Base-by-base conservation (phyloP, 2,329 filamentous ascomycete genomes). In the Fonsecaea monophora region DNA sequence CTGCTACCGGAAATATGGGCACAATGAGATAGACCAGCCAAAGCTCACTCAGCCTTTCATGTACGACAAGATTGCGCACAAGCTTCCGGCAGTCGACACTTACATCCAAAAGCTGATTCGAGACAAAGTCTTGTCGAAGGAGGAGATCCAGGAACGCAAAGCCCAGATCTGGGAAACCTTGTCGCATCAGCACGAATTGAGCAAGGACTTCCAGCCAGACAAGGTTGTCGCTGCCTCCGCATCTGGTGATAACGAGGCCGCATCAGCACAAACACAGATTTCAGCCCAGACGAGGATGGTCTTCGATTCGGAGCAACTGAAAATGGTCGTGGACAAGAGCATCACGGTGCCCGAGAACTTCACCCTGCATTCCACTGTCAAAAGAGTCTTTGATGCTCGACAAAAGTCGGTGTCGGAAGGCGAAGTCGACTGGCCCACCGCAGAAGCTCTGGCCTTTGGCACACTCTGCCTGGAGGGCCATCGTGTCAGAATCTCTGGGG, bases 1-100 rank as follows among this genome's bases (percentile, higher is more conserved):
- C 77, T 99, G 95, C 87, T 99, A 99, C 86, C 91, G 95, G 77
- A 99, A 98, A 84, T 89, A 97, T 80, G 95, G 95, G 70, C 95
- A 99, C 88, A 99, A 99, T 83, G 95, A 99, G 85, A 99, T 95
- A 10, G 95, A 99, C 78, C 95, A 99, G 85, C 95, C 95, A 56
- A 97, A 94, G 45, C 99, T 99, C 85, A 99, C 95, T 15, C 95
- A 99, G 79, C 95, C 95, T 48, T 84, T 97, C 73, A 99, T 99
- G 95, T 99, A 99, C 88, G 97, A 98, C 89, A 92, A 91, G 76
- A 98, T 99, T 77, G 87, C 89, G 73, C 86, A 90, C 67, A 92
- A 98, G 79, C 86, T 90, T 71, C 88, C 90, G 53, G 91, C 95
- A 78, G 89, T 99, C 67, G 90, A 96, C 77, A 92, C 92, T 75